Percentiles rank a stretch among this genome's conserved stretches.
Conservation (phyloP, 1,284 basidiomycete species). For the Boletus smithii region DNA sequence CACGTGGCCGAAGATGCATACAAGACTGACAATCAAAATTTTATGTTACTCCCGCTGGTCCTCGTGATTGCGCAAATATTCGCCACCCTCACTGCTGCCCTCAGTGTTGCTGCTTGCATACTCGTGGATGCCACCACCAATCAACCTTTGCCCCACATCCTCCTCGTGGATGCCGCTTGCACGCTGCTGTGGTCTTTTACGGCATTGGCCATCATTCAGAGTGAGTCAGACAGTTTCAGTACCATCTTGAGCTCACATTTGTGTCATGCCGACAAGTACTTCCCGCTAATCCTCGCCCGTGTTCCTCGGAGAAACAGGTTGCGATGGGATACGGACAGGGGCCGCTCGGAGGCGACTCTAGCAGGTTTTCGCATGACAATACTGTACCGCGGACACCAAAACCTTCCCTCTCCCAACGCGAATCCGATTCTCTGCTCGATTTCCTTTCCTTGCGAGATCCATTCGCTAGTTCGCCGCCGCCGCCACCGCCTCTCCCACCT, state of each 20-base stretch:
- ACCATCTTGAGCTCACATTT: constrained; percentile 1
- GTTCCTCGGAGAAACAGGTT: constrained; percentile 9
- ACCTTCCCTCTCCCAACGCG: constrained; percentile 20
- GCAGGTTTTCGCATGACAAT: constrained; percentile 1
- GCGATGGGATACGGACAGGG: constrained; percentile 1
- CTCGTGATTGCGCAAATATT: constrained; percentile 25
- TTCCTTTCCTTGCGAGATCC: constrained; percentile 36
- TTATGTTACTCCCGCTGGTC: constrained; percentile 6
- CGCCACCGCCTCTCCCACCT: constrained; percentile 30
- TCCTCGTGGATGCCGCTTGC: constrained; percentile 21
- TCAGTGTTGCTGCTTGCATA: constrained; percentile 20
- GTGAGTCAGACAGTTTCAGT: constrained; percentile 16
- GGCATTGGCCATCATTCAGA: constrained; percentile 20
- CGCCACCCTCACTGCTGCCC: constrained; percentile 24
- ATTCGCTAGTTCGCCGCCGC: constrained; percentile 33
- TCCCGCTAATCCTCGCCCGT: constrained; percentile 8
- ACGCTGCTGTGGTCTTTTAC: constrained; percentile 27
- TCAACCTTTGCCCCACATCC: constrained; percentile 4
- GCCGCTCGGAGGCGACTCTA: neutral
- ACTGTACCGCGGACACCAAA: constrained; percentile 15
- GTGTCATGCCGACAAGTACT: constrained; percentile 21
- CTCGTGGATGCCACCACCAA: constrained; percentile 2
- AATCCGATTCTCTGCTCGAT: constrained; percentile 31
- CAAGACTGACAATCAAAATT: neutral
- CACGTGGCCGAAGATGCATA: neutral